Base-by-base conservation (phyloP, 169 alveolate species). In the Babesia bigemina region DNA sequence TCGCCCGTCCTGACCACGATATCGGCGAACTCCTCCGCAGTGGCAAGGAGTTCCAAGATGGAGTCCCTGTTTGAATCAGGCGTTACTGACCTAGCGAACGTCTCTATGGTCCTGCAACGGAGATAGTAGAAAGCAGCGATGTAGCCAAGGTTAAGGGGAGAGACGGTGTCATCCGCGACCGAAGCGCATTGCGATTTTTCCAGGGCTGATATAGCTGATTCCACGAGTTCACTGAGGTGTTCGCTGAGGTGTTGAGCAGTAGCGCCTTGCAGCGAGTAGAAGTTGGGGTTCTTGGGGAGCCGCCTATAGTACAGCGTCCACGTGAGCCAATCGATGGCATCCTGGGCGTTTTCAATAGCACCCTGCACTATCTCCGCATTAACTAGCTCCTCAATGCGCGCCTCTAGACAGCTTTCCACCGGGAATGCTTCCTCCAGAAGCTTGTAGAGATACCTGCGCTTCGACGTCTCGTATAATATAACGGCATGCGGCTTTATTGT, bases 301-400 rank as follows among this genome's bases (percentile, higher is more conserved):
- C 99, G 93, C 67, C 99, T 89, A 87, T 98, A 98, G 94, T 96
- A 94, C 85, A 97, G 96, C 24, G 99, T 95, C 99, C 99, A 99
- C 29, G 99, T 97, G 36, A 98, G 93, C 99, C 99, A 99, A 84
- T 98, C 99, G 19, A 99, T 94, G 22, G 99, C 97, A 75, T 97
- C 99, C 79, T 97, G 98, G 75, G 95, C 96, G 74, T 92, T 95
- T 57, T 95, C 97, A 57, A 99, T 92, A 42, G 95, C 96, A 60
- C 96, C 97, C 89, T 96, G 93, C 22, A 96, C 99, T 12, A 99
- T 95, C 85, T 98, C 99, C 28, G 99, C 98, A 76, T 97, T 97
- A 47, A 98, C 66, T 84, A 93, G 97, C 71, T 98, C 99, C 65
- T 95, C 97, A 49, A 98, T 75, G 60, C 94, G 86, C 73, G 93